These are phyloP conservation scores for Allomyces arbusculus DNA, from an alignment of 192 early-diverging fungal genomes.

Conservation along the genomic window DNA sequence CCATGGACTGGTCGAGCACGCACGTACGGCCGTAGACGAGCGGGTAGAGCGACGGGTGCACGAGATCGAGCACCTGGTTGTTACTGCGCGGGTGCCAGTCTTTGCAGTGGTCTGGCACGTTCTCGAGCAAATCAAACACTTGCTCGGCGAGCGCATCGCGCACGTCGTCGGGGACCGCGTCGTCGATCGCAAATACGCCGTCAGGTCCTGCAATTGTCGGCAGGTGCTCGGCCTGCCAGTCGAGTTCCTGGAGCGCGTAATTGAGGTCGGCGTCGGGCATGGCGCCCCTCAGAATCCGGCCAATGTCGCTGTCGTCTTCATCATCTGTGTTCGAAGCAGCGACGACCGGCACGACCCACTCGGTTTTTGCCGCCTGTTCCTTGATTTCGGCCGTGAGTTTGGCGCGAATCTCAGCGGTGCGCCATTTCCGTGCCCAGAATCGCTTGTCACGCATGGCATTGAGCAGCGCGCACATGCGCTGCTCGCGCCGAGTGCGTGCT, in stretches of 20 bases:
- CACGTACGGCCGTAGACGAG: constrained; percentile 13
- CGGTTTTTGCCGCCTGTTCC: no score
- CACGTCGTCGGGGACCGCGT: constrained; percentile 2
- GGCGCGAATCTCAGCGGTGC: no score
- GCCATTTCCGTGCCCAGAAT: no score
- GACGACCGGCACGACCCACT: no score
- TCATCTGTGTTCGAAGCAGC: no score
- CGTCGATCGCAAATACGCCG: constrained; percentile 11
- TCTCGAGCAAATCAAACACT: neutral
- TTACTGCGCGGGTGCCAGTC: constrained; percentile 26
- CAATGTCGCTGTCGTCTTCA: no score
- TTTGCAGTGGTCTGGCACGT: constrained; percentile 7
- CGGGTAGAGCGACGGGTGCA: constrained; percentile 28
- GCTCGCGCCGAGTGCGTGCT: no score
- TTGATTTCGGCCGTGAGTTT: no score
- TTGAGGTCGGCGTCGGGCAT: constrained; percentile 5
- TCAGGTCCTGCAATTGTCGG: constrained; percentile 6
- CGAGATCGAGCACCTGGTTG: constrained; percentile 21
- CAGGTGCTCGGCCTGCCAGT: constrained; percentile 3
- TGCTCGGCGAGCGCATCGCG: constrained; percentile 3
- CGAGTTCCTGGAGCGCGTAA: constrained; percentile 10
- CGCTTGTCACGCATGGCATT: no score
- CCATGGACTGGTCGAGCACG: neutral
- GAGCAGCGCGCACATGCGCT: no score
- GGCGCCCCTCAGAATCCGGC: no score